Evolutionary conservation across 169 alveolate species (phyloP).

Genomic region (Plasmodium coatneyi): DNA sequence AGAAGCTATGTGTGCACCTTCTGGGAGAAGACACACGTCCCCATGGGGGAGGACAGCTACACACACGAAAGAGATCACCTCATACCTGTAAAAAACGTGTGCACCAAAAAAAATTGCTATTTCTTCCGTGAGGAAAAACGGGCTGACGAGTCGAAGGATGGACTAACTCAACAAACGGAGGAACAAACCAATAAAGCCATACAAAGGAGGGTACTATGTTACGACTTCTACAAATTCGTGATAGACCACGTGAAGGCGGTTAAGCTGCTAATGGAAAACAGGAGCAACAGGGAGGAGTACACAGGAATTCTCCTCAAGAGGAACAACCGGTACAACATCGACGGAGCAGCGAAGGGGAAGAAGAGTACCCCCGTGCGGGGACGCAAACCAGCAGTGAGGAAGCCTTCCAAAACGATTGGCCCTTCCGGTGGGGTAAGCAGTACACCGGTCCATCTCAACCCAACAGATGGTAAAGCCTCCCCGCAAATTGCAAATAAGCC

Average conservation of each 20-base stretch:
- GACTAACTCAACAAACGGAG: neutral
- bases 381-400: neutral
- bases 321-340: constrained; percentile 50
- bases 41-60: neutral
- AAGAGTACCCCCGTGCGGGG: neutral
- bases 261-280: constrained; percentile 26
- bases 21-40: constrained; percentile 10
- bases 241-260: constrained; percentile 7
- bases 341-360: neutral
- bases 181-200: neutral
- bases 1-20: constrained; percentile 25
- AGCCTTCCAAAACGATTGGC: neutral
- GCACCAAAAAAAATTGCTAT: constrained; percentile 45
- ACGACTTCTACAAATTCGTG: constrained; percentile 19
- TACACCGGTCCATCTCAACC: neutral
- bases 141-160: neutral
- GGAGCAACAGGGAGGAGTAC: constrained; percentile 31
- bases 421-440: neutral
- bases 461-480: neutral
- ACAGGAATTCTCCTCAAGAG: constrained; percentile 59
- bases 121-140: constrained; percentile 3
- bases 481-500: neutral
- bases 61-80: constrained; percentile 1
- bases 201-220: constrained; percentile 28
- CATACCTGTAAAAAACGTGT: neutral